Evolutionary conservation across 345 rosid species (phyloP).

Genomic region (Salix udensis): DNA sequence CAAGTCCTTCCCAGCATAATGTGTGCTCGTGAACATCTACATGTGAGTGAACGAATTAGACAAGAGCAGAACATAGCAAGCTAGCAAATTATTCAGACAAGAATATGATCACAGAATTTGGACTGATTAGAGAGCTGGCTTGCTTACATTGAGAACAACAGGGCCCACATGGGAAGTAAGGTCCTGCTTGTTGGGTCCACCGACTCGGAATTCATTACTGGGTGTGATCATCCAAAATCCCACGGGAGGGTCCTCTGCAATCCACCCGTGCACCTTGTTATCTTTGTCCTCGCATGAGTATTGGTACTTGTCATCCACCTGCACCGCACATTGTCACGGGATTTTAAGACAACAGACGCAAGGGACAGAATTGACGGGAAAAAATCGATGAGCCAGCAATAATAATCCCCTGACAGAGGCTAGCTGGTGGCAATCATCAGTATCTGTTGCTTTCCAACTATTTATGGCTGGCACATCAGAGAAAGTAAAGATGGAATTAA

Average conservation of each 20-base stretch:
- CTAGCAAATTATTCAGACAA: not conserved
- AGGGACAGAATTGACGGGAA: not conserved
- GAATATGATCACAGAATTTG: no score
- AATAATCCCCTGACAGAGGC: no score
- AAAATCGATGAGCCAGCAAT: not conserved
- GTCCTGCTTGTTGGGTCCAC: conserved; percentile 19
- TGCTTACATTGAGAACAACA: conserved; percentile 9
- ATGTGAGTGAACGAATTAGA: not conserved
- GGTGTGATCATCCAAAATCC: conserved; percentile 24
- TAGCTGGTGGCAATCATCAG: not conserved
- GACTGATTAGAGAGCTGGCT: no score
- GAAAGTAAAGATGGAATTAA: not conserved
- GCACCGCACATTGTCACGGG: not conserved
- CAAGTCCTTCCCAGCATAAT: conserved; percentile 25
- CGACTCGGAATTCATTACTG: conserved; percentile 7
- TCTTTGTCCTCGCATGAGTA: conserved; percentile 19
- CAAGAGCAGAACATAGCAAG: not conserved
- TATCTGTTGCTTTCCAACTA: not conserved
- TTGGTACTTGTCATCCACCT: conserved; percentile 30
- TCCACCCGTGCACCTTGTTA: conserved; percentile 20
- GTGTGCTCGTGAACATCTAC: conserved; percentile 25
- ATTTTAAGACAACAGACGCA: not conserved
- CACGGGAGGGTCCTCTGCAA: conserved; percentile 6
- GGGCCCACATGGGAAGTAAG: conserved; percentile 26
- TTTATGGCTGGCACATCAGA: not conserved